phyloP scores from a whole-genome alignment of 176 grass and related monocot genomes.

The Secale cereale region DNA sequence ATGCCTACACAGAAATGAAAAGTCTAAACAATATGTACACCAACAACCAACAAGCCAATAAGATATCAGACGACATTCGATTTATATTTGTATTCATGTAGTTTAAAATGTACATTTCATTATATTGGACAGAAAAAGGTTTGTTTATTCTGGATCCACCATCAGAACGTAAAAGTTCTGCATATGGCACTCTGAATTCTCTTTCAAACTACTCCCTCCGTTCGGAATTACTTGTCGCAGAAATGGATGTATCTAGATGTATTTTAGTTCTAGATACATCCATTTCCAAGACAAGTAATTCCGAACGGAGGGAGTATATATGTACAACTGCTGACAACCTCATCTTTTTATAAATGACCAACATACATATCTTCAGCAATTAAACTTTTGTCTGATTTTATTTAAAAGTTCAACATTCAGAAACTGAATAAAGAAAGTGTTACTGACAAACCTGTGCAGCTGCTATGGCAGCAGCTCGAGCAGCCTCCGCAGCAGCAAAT shows the following conservation, averaged over 20 bases:
- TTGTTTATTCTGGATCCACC: background rate
- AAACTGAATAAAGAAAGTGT: constrained; percentile 23
- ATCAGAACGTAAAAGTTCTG: background rate
- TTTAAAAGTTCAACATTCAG: constrained; percentile 5
- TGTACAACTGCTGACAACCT: background rate
- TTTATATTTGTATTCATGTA: constrained; percentile 13
- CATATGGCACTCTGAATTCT: constrained; percentile 9
- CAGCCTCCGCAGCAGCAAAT: constrained; percentile 86
- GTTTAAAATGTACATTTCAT: background rate
- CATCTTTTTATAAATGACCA: background rate
- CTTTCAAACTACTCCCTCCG: background rate
- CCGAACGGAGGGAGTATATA: too few relatives aligned
- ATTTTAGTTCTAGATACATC: too few relatives aligned
- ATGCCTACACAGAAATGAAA: constrained; percentile 56
- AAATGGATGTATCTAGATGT: too few relatives aligned
- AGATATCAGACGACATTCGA: background rate
- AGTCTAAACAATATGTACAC: background rate
- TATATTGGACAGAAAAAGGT: background rate
- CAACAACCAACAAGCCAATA: constrained; percentile 1
- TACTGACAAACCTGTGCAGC: constrained; percentile 65
- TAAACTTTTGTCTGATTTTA: background rate
- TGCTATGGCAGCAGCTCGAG: constrained; percentile 84
- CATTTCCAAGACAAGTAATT: too few relatives aligned
- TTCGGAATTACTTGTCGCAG: too few relatives aligned
- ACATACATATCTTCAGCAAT: background rate